phyloP scores from a whole-genome alignment of 208 protist species.

The Acanthamoeba lenticulata region DNA sequence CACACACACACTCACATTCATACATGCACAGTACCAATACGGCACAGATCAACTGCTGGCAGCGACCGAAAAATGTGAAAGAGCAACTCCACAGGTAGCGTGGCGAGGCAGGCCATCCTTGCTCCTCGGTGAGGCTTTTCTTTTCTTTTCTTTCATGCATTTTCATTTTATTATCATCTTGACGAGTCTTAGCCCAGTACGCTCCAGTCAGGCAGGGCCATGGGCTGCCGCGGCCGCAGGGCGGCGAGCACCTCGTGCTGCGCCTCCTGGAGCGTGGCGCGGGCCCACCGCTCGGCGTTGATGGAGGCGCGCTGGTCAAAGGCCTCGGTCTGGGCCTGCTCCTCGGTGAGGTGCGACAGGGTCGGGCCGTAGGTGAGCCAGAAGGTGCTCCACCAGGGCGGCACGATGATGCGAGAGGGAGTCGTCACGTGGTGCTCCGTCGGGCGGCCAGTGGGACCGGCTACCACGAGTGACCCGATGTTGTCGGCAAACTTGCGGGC shows the following conservation, averaged over 20 bases:
- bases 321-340: slow-evolving; percentile 2
- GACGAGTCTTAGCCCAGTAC: too few species aligned
- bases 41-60: background rate
- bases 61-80: background rate
- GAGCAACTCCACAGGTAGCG: background rate
- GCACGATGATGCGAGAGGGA: background rate
- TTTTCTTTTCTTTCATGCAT: background rate
- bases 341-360: slow-evolving; percentile 16
- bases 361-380: slow-evolving; percentile 67
- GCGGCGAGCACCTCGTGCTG: background rate
- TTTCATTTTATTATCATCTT: background rate
- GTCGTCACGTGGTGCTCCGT: slow-evolving; percentile 54
- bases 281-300: background rate
- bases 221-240: too few species aligned
- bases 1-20: background rate
- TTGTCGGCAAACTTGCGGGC: slow-evolving; percentile 63
- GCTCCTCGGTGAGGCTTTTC: too few species aligned
- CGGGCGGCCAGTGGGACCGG: slow-evolving; percentile 38
- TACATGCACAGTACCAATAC: background rate
- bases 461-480: slow-evolving; percentile 60
- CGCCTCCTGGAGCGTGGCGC: background rate
- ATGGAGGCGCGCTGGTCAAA: background rate
- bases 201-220: too few species aligned
- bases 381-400: slow-evolving; percentile 61
- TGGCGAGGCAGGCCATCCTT: background rate